Conservation (phyloP, 163 green algal genomes). For the Trebouxia gelatinosa region DNA sequence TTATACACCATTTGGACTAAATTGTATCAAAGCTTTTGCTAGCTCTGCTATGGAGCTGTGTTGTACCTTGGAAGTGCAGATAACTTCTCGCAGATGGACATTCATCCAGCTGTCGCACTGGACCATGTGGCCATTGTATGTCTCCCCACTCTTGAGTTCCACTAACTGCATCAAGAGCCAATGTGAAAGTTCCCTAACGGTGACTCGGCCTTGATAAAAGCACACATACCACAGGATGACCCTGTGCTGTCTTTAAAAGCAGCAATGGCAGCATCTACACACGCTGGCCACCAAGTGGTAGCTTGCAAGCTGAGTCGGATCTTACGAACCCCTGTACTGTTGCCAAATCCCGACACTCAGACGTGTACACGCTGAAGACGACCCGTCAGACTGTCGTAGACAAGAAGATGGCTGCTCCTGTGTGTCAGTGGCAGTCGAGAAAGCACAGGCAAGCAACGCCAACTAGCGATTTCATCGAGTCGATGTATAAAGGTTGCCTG, state of each 20-base stretch:
- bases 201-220: neutral
- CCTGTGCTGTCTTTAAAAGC: constrained; percentile 86
- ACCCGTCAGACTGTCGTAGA: neutral
- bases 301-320: neutral
- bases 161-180: constrained; percentile 74
- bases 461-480: too few relatives aligned
- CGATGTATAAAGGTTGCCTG: too few relatives aligned
- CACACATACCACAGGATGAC: constrained; percentile 38
- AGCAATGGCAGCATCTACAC: constrained; percentile 94
- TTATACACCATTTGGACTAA: too few relatives aligned
- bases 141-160: constrained; percentile 98
- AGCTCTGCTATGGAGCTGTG: too few relatives aligned
- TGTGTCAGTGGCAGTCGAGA: neutral
- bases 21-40: too few relatives aligned
- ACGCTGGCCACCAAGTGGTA: too few relatives aligned
- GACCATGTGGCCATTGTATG: constrained; percentile 97
- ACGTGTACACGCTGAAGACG: too few relatives aligned
- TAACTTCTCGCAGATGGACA: constrained; percentile 91
- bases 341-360: neutral
- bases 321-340: neutral
- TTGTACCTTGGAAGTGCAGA: constrained; percentile 88
- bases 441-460: too few relatives aligned
- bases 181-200: too few relatives aligned
- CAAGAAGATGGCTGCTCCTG: neutral
- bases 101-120: constrained; percentile 99